These are phyloP conservation scores for Hsuehochloa calcarea DNA, from an alignment of 176 grass and related monocot species.

Conservation along the genomic window DNA sequence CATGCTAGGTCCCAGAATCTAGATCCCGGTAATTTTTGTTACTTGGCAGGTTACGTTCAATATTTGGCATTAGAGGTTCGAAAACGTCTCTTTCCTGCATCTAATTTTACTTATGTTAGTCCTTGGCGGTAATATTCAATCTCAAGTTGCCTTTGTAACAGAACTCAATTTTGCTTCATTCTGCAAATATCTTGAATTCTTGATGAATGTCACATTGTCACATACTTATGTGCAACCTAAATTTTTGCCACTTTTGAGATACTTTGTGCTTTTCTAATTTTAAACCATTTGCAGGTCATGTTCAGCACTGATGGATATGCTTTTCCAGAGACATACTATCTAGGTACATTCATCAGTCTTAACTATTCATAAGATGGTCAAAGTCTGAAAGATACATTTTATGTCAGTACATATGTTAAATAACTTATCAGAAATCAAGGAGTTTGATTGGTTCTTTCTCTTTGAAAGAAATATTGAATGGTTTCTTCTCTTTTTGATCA, in stretches of 20 bases:
- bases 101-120: conserved; percentile 19
- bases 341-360: conserved; percentile 56
- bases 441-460: not conserved
- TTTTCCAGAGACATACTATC: conserved; percentile 96
- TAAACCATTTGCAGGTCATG: conserved; percentile 73
- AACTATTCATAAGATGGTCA: not conserved
- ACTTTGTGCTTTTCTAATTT: conserved; percentile 31
- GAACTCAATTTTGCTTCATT: conserved; percentile 10
- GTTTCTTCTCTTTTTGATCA: conserved; percentile 16
- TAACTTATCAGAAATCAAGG: not conserved
- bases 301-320: conserved; percentile 98
- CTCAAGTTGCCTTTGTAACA: conserved; percentile 12
- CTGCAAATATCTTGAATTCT: not conserved
- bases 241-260: conserved; percentile 14
- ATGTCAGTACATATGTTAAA: conserved; percentile 10
- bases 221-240: not conserved
- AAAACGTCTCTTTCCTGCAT: not conserved
- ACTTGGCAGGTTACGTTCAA: not conserved
- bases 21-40: not conserved
- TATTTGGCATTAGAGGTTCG: not conserved
- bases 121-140: conserved; percentile 21
- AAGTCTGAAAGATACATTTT: not conserved
- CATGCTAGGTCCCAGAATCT: not conserved
- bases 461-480: not conserved
- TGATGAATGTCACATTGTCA: not conserved